Base-by-base conservation (phyloP, 148 eudicot genomes). In the Silene uniflora region DNA sequence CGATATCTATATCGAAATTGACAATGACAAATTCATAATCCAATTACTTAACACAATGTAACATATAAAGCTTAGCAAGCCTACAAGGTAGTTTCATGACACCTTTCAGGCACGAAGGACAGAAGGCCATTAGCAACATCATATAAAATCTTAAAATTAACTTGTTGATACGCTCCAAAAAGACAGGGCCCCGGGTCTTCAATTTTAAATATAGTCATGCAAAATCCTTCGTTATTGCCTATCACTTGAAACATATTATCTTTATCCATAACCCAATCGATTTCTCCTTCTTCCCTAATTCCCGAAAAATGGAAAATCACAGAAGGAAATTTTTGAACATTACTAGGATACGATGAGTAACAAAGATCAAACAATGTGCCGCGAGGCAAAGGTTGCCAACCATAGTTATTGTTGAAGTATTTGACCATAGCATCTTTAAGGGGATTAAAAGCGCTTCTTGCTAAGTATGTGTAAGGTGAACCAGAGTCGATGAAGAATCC, bases 81-180 rank as follows among this genome's bases (percentile, higher is more conserved):
- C 16, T 25, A 63, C 16, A 23, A 11, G 2, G 46, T 16, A 29
- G 13, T 2, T 25, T 74, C 49, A 7, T 52, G 29, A 5, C 72
- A 65, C 13, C 11, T 47, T 6, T 66, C 22, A 21, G 64, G 72
- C 13, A 75, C 78, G 67, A 75, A 75, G 16, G 12, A 67, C 16
- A 75, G 21, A 3, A 67, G 39, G 5, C 32, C 7, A 11, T 75
- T 67, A 7, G 22, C 12, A 54, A 67, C 64, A 54, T 66, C 72
- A 56, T 66, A 32, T 13, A 75, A 42, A 16, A 75, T 17, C 54
- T 16, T 66, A 19, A 75, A 75, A 64, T 75, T 67, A 7, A 49
- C 78, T n/a, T 75, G 78, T 55, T 75, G 78, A 54, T 29, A 66
- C 35, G 78, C 78, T 54, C 78, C 78, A 12, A 66, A 66, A 1